A percentile compares a stretch with the other conserved stretches of the same genome.
Evolutionary conservation across 1,284 basidiomycete genomes (phyloP).

Genomic region (Cryptococcus amylolentus): DNA sequence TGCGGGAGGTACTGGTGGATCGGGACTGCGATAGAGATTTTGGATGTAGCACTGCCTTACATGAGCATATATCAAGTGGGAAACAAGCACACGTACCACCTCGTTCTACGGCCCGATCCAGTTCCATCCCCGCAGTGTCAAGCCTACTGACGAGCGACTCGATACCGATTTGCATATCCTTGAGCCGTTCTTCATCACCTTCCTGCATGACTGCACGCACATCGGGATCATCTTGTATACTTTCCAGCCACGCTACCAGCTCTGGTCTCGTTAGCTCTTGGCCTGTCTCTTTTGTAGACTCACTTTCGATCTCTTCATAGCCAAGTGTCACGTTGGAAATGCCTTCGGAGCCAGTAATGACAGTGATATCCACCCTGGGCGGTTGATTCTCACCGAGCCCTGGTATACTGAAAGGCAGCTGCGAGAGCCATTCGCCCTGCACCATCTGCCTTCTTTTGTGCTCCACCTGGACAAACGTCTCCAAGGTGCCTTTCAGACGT

Average conservation of each 20-base stretch:
- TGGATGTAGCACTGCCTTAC: conserved; percentile 6
- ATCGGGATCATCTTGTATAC: conserved; percentile 38
- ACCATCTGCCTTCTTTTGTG: conserved; percentile 72
- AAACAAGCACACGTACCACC: conserved; percentile 58
- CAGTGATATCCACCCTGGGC: conserved; percentile 71
- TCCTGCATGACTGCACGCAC: conserved; percentile 25
- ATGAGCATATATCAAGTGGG: not conserved
- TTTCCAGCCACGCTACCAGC: conserved; percentile 64
- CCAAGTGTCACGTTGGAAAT: conserved; percentile 54
- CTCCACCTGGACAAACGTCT: conserved; percentile 66
- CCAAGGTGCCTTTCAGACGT: conserved; percentile 74
- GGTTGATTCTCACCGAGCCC: conserved; percentile 24
- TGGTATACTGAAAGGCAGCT: conserved; percentile 69
- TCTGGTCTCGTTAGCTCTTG: conserved; percentile 32
- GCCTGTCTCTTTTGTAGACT: conserved; percentile 26
- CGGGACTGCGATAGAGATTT: conserved; percentile 1
- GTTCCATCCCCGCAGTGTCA: conserved; percentile 68
- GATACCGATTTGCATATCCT: conserved; percentile 60
- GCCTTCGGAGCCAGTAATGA: conserved; percentile 53
- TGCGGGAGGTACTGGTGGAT: conserved; percentile 10
- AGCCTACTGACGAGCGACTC: conserved; percentile 69
- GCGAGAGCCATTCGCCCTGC: conserved; percentile 69
- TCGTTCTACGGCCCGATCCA: conserved; percentile 74
- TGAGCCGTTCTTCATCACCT: conserved; percentile 53
- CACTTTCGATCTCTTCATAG: conserved; percentile 68